Evolutionary conservation across 371 early-diverging fungal species (phyloP).

Genomic region (Sporodiniella umbellata): DNA sequence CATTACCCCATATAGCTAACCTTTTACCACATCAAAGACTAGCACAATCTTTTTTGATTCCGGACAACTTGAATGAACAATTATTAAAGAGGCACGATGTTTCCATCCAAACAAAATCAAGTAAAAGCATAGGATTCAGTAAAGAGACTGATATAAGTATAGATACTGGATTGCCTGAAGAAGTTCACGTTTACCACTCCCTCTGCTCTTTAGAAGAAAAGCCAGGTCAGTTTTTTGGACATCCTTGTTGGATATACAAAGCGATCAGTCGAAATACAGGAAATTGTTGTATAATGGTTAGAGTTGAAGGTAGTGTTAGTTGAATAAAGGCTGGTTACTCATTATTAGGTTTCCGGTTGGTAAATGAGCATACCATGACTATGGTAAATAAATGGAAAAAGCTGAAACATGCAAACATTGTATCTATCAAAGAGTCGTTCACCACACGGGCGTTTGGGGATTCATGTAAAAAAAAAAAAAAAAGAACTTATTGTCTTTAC

Average conservation of each 20-base stretch:
- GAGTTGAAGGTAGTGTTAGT: constrained; percentile 79
- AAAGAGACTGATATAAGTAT: constrained; percentile 23
- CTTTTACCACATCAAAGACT: constrained; percentile 72
- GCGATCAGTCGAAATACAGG: constrained; percentile 78
- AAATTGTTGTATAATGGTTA: constrained; percentile 66
- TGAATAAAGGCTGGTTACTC: constrained; percentile 21
- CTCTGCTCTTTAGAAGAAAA: constrained; percentile 67
- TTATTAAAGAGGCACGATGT: constrained; percentile 72
- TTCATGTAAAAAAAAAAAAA: constrained; percentile 51
- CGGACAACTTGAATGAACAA: constrained; percentile 77
- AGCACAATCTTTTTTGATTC: constrained; percentile 78
- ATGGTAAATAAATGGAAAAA: constrained; percentile 78
- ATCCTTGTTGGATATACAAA: constrained; percentile 73
- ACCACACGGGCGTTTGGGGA: constrained; percentile 92
- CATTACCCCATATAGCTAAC: constrained; percentile 70
- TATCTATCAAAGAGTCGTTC: constrained; percentile 84
- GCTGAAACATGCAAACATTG: constrained; percentile 78
- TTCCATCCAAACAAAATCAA: constrained; percentile 52
- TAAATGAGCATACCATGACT: constrained; percentile 73
- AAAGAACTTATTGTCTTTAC: background rate
- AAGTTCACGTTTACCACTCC: constrained; percentile 76
- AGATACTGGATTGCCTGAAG: constrained; percentile 63
- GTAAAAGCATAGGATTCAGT: constrained; percentile 20
- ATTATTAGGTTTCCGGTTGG: constrained; percentile 59
- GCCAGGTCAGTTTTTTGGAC: constrained; percentile 58